These are phyloP conservation scores for Leccinellum albellum DNA, from an alignment of 768 basidiomycete genomes.

Conservation along the genomic window DNA sequence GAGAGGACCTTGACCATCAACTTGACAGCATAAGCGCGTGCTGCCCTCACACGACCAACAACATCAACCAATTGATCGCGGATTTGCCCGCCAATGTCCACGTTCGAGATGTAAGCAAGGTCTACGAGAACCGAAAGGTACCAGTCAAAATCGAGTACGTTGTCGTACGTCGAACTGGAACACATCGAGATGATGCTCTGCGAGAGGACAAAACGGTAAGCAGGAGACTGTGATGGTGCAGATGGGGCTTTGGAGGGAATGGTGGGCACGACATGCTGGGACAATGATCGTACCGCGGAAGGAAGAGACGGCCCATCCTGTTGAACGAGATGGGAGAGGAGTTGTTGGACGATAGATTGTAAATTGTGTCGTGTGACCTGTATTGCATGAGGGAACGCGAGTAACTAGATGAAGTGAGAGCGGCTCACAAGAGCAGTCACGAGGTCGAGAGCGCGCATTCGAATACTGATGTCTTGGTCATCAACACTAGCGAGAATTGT, in stretches of 20 bases:
- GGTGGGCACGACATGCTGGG: constrained; percentile 48
- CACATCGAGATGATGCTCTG: constrained; percentile 85
- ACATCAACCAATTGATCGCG: constrained; percentile 86
- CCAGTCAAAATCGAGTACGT: constrained; percentile 95
- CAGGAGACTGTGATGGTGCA: constrained; percentile 67
- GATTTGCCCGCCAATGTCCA: constrained; percentile 72
- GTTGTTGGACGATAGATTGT: constrained; percentile 85
- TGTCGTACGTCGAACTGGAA: constrained; percentile 77
- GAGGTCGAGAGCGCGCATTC: constrained; percentile 93
- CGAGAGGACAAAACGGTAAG: constrained; percentile 82
- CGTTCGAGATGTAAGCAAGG: constrained; percentile 81
- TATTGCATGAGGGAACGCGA: neutral
- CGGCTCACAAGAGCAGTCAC: constrained; percentile 82
- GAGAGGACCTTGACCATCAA: constrained; percentile 78
- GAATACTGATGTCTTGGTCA: constrained; percentile 92
- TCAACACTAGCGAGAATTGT: constrained; percentile 86
- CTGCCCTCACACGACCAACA: constrained; percentile 72
- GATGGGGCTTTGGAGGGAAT: constrained; percentile 36
- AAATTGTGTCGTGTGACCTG: constrained; percentile 83
- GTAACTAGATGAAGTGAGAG: neutral
- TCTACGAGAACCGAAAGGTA: constrained; percentile 93
- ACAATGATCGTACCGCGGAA: constrained; percentile 50
- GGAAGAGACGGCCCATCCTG: constrained; percentile 50
- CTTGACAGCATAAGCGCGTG: constrained; percentile 75
- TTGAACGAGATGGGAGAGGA: constrained; percentile 80